Base-by-base conservation (phyloP, 176 grass and related monocot species). In the Saccharum spontaneum region DNA sequence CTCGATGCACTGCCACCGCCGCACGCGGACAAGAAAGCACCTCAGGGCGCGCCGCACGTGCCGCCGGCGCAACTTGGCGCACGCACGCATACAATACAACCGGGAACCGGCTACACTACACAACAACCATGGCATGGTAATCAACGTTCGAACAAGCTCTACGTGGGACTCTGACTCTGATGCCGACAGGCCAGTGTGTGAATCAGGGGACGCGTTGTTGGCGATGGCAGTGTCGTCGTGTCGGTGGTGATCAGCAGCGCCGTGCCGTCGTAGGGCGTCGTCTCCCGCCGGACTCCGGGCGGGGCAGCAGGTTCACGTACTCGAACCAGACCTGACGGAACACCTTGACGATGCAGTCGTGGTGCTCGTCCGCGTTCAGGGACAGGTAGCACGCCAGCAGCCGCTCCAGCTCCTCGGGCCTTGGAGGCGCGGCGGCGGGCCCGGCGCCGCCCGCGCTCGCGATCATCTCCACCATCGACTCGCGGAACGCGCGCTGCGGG, bases 381-480 rank as follows among this genome's bases (percentile, higher is more conserved):
- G 94, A 77, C 17, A 97, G 92, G 86, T 97, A 97, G 79, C 94
- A 97, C 60, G 94, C 90, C 23, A 97, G 77, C 68, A 97, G 83
- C 49, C 92, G 81, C 94, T 97, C 92, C 43, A 97, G 90, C 86
- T 97, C 92, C 67, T 89, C 90, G 6, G 90, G 77, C 91, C 73
- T 68, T 18, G 54, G 54, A 18, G 71, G 43, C 5, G 62, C 73
- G 39, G 82, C 82, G 4, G 14, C 15, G 15, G 3, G 45, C 3
- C 45, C 45, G 37, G 86, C 85, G 34, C 85, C 70, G 46, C 83
- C 90, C 31, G 49, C 13, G 74, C 48, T 87, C 23, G 83, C 40
- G 48, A 94, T 92, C 94, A 97, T 97, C 90, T 94, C 94, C 43
- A 87, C 80, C 94, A 97, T 97, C 2, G 94, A 97, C 34, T 94